A percentile compares a stretch with the other conserved stretches of the same genome.
phyloP scores from a whole-genome alignment of 1,284 basidiomycete species.

The Ceratobasidium sp. region DNA sequence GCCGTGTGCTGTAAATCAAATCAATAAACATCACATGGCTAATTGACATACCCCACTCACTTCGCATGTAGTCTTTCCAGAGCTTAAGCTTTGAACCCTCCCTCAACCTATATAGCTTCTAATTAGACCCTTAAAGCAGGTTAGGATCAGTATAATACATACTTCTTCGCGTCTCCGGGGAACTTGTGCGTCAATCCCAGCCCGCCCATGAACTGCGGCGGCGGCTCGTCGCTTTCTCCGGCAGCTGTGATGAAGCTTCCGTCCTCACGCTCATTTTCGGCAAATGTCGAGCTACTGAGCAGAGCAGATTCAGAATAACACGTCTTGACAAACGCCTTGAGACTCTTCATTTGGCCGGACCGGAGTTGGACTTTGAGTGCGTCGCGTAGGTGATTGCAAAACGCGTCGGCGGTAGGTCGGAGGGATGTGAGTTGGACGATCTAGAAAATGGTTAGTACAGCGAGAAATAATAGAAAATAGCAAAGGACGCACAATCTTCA shows the following conservation, averaged over 20 bases:
- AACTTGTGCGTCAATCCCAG: slow-evolving; percentile 90
- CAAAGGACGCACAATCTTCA: slow-evolving; percentile 83
- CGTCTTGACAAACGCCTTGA: slow-evolving; percentile 90
- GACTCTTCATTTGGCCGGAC: slow-evolving; percentile 90
- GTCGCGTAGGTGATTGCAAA: slow-evolving; percentile 89
- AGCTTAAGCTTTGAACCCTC: slow-evolving; percentile 98
- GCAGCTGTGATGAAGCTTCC: slow-evolving; percentile 63
- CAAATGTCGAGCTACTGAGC: slow-evolving; percentile 60
- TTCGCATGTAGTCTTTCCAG: slow-evolving; percentile 89
- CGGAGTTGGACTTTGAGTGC: slow-evolving; percentile 89
- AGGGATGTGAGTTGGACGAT: slow-evolving; percentile 95
- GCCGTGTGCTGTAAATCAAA: slow-evolving; percentile 70
- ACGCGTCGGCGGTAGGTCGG: slow-evolving; percentile 94
- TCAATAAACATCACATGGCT: background rate
- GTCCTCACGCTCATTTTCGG: slow-evolving; percentile 72
- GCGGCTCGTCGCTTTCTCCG: slow-evolving; percentile 63
- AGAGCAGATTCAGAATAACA: slow-evolving; percentile 95
- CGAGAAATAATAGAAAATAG: background rate
- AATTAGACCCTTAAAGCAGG: background rate
- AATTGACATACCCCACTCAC: slow-evolving; percentile 59
- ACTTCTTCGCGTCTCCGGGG: slow-evolving; percentile 94
- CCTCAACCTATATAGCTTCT: slow-evolving; percentile 67
- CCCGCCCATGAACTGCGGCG: slow-evolving; percentile 79
- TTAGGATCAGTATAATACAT: slow-evolving; percentile 50
- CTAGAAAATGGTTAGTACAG: slow-evolving; percentile 60